Conservation (phyloP, 2,329 filamentous ascomycete genomes). For the Trichoderma sp. region DNA sequence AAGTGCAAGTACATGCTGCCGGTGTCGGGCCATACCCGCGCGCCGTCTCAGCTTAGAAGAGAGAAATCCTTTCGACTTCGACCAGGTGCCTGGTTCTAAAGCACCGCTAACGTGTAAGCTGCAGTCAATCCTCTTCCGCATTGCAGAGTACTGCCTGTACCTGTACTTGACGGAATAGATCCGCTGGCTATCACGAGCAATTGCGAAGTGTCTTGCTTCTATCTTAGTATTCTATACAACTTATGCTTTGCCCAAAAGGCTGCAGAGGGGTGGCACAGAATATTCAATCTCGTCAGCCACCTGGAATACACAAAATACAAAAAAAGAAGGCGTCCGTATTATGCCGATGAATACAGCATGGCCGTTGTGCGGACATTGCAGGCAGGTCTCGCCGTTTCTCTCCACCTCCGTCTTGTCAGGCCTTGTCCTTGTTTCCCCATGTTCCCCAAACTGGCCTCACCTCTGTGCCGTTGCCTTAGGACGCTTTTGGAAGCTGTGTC, state of each 20-base stretch:
- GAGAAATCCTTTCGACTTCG: not conserved
- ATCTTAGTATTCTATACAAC: not conserved
- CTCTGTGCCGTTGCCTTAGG: constrained; percentile 8
- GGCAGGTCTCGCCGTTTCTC: not conserved
- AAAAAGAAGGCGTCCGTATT: not conserved
- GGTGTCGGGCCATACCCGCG: constrained; percentile 8
- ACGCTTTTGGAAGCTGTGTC: constrained; percentile 21
- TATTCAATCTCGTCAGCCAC: not conserved
- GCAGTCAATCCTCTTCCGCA: not conserved
- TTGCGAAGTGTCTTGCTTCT: not conserved
- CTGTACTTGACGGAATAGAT: not conserved
- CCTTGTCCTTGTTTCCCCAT: constrained; percentile 7
- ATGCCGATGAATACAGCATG: not conserved
- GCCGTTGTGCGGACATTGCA: constrained; percentile 8
- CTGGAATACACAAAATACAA: not conserved
- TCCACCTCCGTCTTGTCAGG: not conserved
- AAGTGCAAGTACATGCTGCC: not conserved
- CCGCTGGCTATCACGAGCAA: not conserved
- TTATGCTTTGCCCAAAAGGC: not conserved
- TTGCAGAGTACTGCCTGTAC: not conserved
- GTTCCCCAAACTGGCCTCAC: not conserved
- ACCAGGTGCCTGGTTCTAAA: not conserved
- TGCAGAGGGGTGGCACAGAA: not conserved
- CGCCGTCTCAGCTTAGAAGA: constrained; percentile 11
- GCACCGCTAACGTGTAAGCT: not conserved